Evolutionary conservation across 495 filamentous ascomycete genomes (phyloP), one percentile per base, ranked within the genome.

Genomic region (Penicillium maclennaniae): DNA sequence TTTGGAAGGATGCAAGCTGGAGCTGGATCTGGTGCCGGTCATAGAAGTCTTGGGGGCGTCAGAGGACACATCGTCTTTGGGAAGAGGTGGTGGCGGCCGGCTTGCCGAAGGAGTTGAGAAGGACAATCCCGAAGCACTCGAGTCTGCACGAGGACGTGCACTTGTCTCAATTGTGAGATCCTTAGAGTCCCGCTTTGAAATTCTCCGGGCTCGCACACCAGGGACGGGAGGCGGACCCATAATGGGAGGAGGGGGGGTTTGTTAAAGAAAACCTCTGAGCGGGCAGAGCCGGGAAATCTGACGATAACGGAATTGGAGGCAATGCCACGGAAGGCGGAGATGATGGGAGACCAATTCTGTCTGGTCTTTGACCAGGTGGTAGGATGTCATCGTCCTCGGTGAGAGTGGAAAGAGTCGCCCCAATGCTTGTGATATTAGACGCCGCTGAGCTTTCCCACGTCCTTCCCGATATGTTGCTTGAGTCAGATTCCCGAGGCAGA

Each of bases 141-240:
- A 74, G 10, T 70, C 66, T 7, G 71, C 59, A 19, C 71, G 71
- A 26, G 70, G 68, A 41, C 76, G 71, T 28, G 78, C 71, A 2
- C 78, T 77, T 2, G 91, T 95, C 67, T 97, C 90, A 36, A 98
- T 97, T 71, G 89, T 97, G 54, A 98, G 76, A 63, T 90, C 88
- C 61, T 86, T 89, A 17, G 79, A 71, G 51, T 85, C 83, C 57
- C 88, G 83, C 3, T 87, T 87, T 8, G 93, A 97, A 34, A 96
- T 74, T 51, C 92, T 83, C 47, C 93, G 81, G 45, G 80, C 87
- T 50, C 88, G 82, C 40, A 97, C 90, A 25, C 88, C 72, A 75
- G 63, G 69, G 34, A 69, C 73, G 27, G 70, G 66, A 36, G 69
- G 79, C 50, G 56, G 61, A 47, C 53, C 76, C 68, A 68, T 69